These are phyloP conservation scores for Coemansia sp. DNA, from an alignment of 192 early-diverging fungal genomes.

Conservation along the genomic window DNA sequence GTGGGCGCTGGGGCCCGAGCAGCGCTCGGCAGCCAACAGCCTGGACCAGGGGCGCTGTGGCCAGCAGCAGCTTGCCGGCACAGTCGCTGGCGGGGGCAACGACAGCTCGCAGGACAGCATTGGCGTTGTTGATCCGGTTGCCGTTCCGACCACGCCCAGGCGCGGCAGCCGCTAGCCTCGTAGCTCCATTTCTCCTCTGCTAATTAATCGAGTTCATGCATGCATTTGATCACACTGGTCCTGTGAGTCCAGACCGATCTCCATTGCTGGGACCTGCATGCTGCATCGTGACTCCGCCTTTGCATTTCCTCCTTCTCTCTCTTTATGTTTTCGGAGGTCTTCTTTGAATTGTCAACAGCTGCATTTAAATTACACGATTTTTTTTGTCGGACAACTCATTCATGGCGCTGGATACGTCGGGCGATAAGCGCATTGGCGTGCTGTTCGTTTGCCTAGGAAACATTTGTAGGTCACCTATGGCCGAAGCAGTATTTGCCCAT, in stretches of 20 bases:
- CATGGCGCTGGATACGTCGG: neutral
- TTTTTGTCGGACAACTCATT: neutral
- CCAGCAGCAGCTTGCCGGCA: neutral
- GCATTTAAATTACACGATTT: too few relatives aligned
- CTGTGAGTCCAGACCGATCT: too few relatives aligned
- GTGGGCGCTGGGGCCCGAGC: neutral
- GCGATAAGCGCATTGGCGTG: constrained; percentile 23
- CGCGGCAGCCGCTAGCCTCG: neutral
- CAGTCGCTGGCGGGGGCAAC: neutral
- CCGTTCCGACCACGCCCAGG: neutral
- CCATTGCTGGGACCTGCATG: too few relatives aligned
- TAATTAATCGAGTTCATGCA: too few relatives aligned
- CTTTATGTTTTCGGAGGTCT: neutral
- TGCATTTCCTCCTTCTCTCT: neutral
- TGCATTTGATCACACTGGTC: too few relatives aligned
- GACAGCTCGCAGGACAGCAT: constrained; percentile 9
- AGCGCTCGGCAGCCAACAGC: neutral
- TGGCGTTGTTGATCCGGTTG: constrained; percentile 8
- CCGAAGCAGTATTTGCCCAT: constrained; percentile 86
- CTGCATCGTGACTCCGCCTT: too few relatives aligned
- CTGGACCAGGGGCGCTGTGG: neutral
- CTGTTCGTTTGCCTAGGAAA: constrained; percentile 72
- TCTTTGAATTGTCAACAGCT: neutral
- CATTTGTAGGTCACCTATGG: constrained; percentile 90
- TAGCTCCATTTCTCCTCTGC: too few relatives aligned